Percentiles rank a stretch among this genome's conserved stretches.
These are phyloP conservation scores for Solanum gracilifrons DNA, from an alignment of 257 asterid genomes.

Conservation along the genomic window DNA sequence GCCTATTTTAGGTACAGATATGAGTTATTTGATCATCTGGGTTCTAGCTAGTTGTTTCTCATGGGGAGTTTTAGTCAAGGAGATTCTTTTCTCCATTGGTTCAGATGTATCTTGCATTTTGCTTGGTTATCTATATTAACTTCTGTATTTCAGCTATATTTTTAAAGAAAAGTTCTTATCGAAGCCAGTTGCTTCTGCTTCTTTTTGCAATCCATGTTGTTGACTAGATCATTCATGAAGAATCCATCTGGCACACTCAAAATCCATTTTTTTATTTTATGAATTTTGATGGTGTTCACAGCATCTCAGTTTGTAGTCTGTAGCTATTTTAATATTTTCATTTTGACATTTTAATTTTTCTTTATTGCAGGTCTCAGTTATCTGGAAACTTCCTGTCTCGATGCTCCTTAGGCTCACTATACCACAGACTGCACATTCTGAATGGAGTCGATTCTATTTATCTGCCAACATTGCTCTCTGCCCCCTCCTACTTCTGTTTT, in stretches of 20 bases:
- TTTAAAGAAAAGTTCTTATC: not conserved
- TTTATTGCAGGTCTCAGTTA: slow-evolving; percentile 42
- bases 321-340: not conserved
- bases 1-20: not conserved
- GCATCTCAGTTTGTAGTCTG: not conserved
- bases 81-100: not conserved
- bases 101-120: not conserved
- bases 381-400: slow-evolving; percentile 79
- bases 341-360: slow-evolving; percentile 8
- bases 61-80: not conserved
- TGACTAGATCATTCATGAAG: not conserved
- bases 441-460: slow-evolving; percentile 83
- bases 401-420: slow-evolving; percentile 71
- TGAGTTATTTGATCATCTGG: not conserved
- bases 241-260: not conserved
- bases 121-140: not conserved
- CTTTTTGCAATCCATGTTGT: not conserved
- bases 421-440: slow-evolving; percentile 61
- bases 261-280: not conserved
- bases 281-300: not conserved
- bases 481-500: slow-evolving; percentile 68
- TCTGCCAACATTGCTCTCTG: slow-evolving; percentile 76
- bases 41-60: not conserved
- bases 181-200: not conserved
- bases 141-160: not conserved